Evolutionary conservation across 177 flowering plant genomes (phyloP), one percentile per base, ranked within the genome.

Genomic region (Vitis hybrid): DNA sequence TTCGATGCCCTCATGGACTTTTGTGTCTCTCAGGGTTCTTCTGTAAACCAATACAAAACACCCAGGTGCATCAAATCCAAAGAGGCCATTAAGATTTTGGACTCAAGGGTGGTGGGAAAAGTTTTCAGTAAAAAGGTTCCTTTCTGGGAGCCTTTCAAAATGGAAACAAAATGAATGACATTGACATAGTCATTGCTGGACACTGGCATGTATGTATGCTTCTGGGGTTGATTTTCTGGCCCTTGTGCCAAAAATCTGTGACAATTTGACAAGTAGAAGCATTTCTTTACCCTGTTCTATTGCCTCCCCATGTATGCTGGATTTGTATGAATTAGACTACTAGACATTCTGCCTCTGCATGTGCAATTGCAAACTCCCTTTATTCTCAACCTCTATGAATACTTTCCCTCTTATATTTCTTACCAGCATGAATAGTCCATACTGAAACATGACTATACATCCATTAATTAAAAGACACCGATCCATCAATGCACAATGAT

Each of bases 21-120:
- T 24, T 85, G 81, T 50, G 79, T 88, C 2, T 78, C 83, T 12
- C 87, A 75, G 53, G 94, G 94, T 1, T 81, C 94, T 17, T 88
- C 91, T 2, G 84, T 88, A 14, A 88, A 83, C 71, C 94, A 90
- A 69, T 90, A 88, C 78, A 88, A 90, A 81, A 87, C 90, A 1
- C 94, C 94, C 0, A 82, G 94, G 76, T 90, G 94, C 64, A 83
- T 90, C 73, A 87, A 83, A 66, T 82, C 83, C 2, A 78, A 65
- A 22, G 79, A 76, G 52, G 82, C 82, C 1, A 59, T 86, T 3
- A 24, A 80, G 73, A 59, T 90, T 38, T 62, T 90, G 74, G 77
- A 88, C 62, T 75, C 82, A 14, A 80, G 81, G 65, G 86, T 83
- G 55, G 76, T 79, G 12, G 73, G 75, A 3, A 73, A 55, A 20